Evolutionary conservation across 2,329 filamentous ascomycete species (phyloP).

Genomic region (Pseudogymnoascus sp.): DNA sequence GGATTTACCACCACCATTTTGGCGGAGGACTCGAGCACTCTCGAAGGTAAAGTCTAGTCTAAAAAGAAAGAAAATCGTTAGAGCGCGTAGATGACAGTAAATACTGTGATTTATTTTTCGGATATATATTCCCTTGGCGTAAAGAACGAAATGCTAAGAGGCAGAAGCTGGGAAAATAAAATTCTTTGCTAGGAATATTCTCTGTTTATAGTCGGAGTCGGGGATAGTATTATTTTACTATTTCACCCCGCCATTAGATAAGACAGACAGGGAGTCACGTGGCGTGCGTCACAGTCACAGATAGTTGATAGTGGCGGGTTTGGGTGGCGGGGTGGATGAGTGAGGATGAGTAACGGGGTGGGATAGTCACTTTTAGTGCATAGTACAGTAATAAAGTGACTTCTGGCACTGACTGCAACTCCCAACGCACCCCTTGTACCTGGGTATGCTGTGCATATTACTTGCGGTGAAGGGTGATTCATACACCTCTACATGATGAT

Average conservation of each 20-base stretch:
- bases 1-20: conserved; percentile 84
- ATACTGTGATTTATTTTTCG: not conserved
- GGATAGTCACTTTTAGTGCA: not conserved
- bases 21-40: not conserved
- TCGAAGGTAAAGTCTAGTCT: not conserved
- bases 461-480: not conserved
- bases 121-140: not conserved
- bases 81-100: not conserved
- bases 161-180: not conserved
- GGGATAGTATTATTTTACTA: not conserved
- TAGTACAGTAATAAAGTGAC: not conserved
- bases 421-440: not conserved
- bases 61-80: not conserved
- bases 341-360: not conserved
- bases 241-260: not conserved
- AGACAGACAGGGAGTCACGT: not conserved
- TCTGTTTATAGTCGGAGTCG: not conserved
- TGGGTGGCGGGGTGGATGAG: not conserved
- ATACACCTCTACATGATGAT: not conserved
- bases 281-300: not conserved
- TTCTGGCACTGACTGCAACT: not conserved
- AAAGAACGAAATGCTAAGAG: not conserved
- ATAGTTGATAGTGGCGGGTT: not conserved
- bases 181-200: not conserved
- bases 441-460: not conserved